Base-by-base conservation (phyloP, 208 protist genomes). In the Leishmania gerbilli region DNA sequence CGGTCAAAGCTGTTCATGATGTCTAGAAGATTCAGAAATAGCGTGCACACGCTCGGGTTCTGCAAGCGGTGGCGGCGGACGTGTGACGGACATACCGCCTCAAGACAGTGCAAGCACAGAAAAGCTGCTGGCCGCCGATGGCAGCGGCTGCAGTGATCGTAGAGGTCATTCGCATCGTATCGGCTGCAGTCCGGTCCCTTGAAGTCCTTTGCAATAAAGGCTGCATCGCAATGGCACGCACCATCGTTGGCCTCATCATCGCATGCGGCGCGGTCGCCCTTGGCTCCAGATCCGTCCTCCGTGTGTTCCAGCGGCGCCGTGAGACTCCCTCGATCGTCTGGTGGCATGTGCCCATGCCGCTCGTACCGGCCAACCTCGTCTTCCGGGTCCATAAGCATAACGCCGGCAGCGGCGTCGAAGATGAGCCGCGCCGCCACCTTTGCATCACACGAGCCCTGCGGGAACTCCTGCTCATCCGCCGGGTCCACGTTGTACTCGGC, bases 1-100 rank as follows among this genome's bases (percentile, higher is more conserved):
- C 92, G 89, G 72, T 94, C 88, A 74, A 89, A 96, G 84, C 89
- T 93, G 42, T 85, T 93, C 87, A 89, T 93, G 76, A 96, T 92
- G 76, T 96, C 92, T 19, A 92, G 86, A n/a, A 89, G 64, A 68
- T 96, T 96, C 17, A 95, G 65, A 79, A 92, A 96, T 21, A 96
- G 85, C 19, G 87, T 91, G 75, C 92, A 95, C 77, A 64, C 49
- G 13, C 45, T 60, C n/a, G 86, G 77, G 67, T 84, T 82, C 34
- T 80, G 79, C 17, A 76, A 60, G 80, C 92, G 84, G 74, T 96
- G 92, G 21, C 71, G 79, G 58, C 71, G 83, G 13, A 94, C 92
- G 76, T 96, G 92, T 42, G 92, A 94, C 24, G 92, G 92, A 42
- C 92, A 96, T 9, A 91, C 87, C 56, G 92, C 79, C 56, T 84